A percentile compares a stretch with the other conserved stretches of the same genome.
Evolutionary conservation across 345 rosid species (phyloP).

Genomic region (Populus simonii): DNA sequence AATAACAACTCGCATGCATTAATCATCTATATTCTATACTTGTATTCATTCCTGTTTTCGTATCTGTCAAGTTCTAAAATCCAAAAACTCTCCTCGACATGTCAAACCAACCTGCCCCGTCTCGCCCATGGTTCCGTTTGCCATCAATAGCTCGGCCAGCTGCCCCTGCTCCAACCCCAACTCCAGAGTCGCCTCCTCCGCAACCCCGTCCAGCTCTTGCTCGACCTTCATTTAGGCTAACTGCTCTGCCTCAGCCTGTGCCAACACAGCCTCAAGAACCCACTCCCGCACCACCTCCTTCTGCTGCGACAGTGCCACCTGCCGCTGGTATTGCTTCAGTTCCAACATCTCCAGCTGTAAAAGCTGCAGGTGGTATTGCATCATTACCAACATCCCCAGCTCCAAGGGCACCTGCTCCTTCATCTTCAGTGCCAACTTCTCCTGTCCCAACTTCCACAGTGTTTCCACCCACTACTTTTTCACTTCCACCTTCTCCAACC

Average conservation of each 20-base stretch:
- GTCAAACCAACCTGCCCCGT: conserved; percentile 38
- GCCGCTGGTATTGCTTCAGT: conserved; percentile 17
- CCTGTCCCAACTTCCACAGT: not conserved
- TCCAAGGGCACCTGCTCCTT: conserved; percentile 7
- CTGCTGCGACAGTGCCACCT: conserved; percentile 13
- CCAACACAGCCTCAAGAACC: conserved; percentile 21
- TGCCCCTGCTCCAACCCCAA: conserved; percentile 24
- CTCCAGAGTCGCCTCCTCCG: conserved; percentile 34
- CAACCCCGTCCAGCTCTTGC: conserved; percentile 28
- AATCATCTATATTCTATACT: not conserved
- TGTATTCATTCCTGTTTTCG: conserved; percentile 4
- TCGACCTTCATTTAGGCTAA: conserved; percentile 38
- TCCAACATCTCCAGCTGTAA: conserved; percentile 17
- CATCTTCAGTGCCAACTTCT: conserved; percentile 16
- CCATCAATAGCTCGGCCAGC: conserved; percentile 43
- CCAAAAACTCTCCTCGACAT: conserved; percentile 8
- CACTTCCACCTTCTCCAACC: conserved; percentile 8
- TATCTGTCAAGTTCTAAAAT: not conserved
- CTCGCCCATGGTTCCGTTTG: conserved; percentile 61
- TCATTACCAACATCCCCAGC: conserved; percentile 8
- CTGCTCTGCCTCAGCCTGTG: conserved; percentile 23
- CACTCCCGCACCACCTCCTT: conserved; percentile 17
- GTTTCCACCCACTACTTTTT: not conserved
- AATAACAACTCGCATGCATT: conserved; percentile 11
- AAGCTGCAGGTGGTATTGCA: not conserved